Percentiles rank a stretch among this genome's conserved stretches.
phyloP scores from a whole-genome alignment of 139 green algal genomes.

The Desmodesmus armatus region DNA sequence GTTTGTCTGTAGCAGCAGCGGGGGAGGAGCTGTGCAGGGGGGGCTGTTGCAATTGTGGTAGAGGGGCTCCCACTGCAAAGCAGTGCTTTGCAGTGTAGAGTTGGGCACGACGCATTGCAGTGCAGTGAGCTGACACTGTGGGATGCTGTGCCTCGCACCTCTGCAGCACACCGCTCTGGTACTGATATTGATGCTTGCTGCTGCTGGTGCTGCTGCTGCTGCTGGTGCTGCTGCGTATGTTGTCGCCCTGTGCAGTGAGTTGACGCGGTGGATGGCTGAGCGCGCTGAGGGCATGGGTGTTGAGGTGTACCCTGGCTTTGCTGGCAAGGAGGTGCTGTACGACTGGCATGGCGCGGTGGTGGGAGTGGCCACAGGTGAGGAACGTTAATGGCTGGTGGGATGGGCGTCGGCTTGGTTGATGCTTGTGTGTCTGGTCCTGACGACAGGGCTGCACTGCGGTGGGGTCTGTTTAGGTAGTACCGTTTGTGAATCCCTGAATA shows the following conservation, averaged over 20 bases:
- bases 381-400: too few relatives aligned
- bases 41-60: too few relatives aligned
- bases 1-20: neutral
- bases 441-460: too few relatives aligned
- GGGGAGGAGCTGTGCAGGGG: slow-evolving; percentile 5
- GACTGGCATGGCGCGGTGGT: slow-evolving; percentile 65
- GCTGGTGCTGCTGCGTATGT: slow-evolving; percentile 24
- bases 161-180: neutral
- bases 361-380: slow-evolving; percentile 79
- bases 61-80: too few relatives aligned
- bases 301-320: slow-evolving; percentile 93
- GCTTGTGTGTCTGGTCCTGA: too few relatives aligned
- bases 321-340: slow-evolving; percentile 69
- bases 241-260: slow-evolving; percentile 69
- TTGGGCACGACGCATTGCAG: too few relatives aligned
- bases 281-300: slow-evolving; percentile 89
- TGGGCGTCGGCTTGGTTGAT: too few relatives aligned
- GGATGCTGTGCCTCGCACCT: too few relatives aligned
- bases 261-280: slow-evolving; percentile 81
- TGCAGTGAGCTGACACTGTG: too few relatives aligned
- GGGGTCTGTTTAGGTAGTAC: too few relatives aligned
- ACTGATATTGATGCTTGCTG: neutral
- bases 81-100: too few relatives aligned
- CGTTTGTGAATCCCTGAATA: too few relatives aligned
- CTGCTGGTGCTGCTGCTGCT: slow-evolving; percentile 5